phyloP scores from a whole-genome alignment of 495 filamentous ascomycete species.

The Bombardia bombarda region DNA sequence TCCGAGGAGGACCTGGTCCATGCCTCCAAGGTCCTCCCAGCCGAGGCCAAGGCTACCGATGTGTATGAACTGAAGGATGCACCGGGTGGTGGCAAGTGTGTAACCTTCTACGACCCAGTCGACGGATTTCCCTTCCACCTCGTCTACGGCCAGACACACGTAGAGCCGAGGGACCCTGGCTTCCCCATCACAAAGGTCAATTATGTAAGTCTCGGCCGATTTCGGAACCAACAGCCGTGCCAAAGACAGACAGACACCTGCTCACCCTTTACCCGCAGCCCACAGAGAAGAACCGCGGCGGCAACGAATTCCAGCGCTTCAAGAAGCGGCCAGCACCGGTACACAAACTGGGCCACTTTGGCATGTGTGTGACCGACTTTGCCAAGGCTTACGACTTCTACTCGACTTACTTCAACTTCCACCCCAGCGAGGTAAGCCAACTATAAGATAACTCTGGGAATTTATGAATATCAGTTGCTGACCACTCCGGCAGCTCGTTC shows the following conservation, averaged over 20 bases:
- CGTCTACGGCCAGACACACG: constrained; percentile 44
- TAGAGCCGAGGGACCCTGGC: constrained; percentile 22
- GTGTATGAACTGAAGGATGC: constrained; percentile 45
- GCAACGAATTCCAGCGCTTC: constrained; percentile 44
- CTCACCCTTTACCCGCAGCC: constrained; percentile 19
- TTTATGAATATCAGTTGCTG: background rate
- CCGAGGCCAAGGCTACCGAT: constrained; percentile 29
- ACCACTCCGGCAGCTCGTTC: constrained; percentile 25
- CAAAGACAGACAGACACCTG: background rate
- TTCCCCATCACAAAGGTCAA: constrained; percentile 41
- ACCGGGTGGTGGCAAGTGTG: constrained; percentile 50
- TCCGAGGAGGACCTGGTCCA: constrained; percentile 46
- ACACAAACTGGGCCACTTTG: constrained; percentile 72
- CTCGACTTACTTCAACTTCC: constrained; percentile 58
- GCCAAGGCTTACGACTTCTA: constrained; percentile 53
- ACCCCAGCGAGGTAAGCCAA: constrained; percentile 41
- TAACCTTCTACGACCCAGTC: constrained; percentile 51
- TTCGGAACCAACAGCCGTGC: background rate
- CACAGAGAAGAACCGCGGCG: constrained; percentile 37
- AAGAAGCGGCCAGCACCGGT: constrained; percentile 58
- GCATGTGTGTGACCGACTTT: constrained; percentile 54
- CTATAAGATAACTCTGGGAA: background rate
- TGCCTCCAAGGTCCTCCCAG: constrained; percentile 35
- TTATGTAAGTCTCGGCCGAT: constrained; percentile 18
- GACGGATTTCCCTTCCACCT: constrained; percentile 54